Base-by-base conservation (phyloP, 2,329 filamentous ascomycete genomes). In the Neofusicoccum parvum region DNA sequence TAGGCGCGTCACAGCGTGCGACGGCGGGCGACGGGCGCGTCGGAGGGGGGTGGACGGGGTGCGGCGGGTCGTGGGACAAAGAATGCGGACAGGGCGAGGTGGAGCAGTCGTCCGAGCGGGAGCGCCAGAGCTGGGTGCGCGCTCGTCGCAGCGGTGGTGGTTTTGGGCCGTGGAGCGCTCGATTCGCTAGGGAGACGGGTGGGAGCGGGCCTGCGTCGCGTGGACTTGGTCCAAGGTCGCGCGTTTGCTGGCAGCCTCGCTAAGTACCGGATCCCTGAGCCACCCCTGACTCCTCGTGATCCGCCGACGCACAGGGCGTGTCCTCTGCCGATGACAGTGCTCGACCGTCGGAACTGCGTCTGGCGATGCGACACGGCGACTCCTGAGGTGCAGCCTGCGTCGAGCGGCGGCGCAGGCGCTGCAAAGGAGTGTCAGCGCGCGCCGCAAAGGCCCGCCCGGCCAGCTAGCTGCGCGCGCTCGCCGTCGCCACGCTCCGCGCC, bases 381-480 rank as follows among this genome's bases (percentile, higher is more conserved):
- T 65, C 50, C 62, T 65, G 62, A 65, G 51, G 62, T 53, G 62
- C 62, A 64, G 62, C 9, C 39, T 64, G 62, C 62, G 49, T 54
- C 41, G 41, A 36, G 49, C 23, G 34, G 11, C 37, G n/a, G 41
- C 20, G 54, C 41, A 60, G 56, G 27, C n/a, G 56, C 5, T 20
- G 56, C 14, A 10, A n/a, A 20, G 17, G 43, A 60, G 56, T 15
- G 23, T 23, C 56, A 37, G 56, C 39, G 12, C 37, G 37, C 27
- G 39, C 53, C 7, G 39, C 23, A 4, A 7, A 11, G 23, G 53
- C 37, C 37, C 53, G 53, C 41, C 12, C 32, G 41, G n/a, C 5
- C 15, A 32, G 9, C 32, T 15, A 59, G n/a, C 23, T 14, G 15
- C n/a, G 23, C 41, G 54, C 41, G 54, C 41, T 36, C 23, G 39